Base-by-base conservation (phyloP, 129 eudicot genomes). In the Flaveria bidentis region DNA sequence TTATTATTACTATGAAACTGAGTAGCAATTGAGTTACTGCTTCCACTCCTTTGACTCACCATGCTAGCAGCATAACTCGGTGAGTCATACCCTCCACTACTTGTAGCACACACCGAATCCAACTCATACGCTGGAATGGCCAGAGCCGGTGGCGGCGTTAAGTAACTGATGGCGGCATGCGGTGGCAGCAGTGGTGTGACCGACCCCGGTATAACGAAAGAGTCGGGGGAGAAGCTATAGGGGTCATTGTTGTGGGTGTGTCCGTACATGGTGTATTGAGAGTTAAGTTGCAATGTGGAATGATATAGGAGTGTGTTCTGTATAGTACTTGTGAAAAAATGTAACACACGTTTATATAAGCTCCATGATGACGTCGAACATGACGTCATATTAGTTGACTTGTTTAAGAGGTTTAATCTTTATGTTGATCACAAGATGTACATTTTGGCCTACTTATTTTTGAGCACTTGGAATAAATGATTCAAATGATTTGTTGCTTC, bases 201-300 rank as follows among this genome's bases (percentile, higher is more conserved):
- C 12, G 69, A 47, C 15, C 71, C 80, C 20, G 47, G 36, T 39
- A 74, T n/a, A 9, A 23, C 15, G 2, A 74, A 52, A 7, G 70
- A 74, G 23, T 80, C 80, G 4, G 76, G 76, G 1, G 76, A 36
- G 84, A 80, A 74, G 71, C 67, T 53, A 57, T 66, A 74, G 25
- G 70, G 62, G 53, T 74, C 70, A 67, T 74, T 74, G 80, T 46
- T 67, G 71, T 80, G 62, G 56, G 53, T 28, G 75, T 80, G 80
- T 56, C 84, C 84, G 76, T 80, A 80, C 84, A 80, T 80, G 63
- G 80, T 25, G 52, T 78, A 28, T 78, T 76, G 76, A 57, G 62
- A n/a, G 14, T 57, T 18, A 56, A 57, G 45, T 70, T 58, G 30
- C 20, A 45, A 69, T 61, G 41, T 23, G 71, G 28, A 73, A 44